These are phyloP conservation scores for Rubus parviflorus DNA, from an alignment of 306 rosid species.

Conservation along the genomic window DNA sequence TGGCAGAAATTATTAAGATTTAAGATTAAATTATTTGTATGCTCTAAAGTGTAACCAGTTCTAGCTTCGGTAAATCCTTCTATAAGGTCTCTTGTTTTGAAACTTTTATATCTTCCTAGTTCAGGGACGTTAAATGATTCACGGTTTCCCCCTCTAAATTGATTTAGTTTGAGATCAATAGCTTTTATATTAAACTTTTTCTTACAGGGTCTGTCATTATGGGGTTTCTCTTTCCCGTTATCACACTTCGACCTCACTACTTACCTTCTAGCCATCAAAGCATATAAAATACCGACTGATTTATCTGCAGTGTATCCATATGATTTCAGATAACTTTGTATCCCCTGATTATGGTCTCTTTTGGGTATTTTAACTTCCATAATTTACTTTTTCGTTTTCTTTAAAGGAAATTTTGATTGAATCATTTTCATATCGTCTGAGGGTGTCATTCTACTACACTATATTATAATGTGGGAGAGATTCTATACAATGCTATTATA, in stretches of 20 bases:
- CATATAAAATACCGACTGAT: neutral
- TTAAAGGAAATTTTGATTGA: too few species aligned
- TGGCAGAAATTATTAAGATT: conserved; percentile 15
- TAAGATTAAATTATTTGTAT: neutral
- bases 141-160: neutral
- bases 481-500: too few species aligned
- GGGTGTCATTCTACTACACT: too few species aligned
- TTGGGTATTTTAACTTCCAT: too few species aligned
- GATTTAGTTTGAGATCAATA: neutral
- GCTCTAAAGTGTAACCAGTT: neutral
- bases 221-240: neutral
- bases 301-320: neutral
- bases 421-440: too few species aligned
- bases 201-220: neutral
- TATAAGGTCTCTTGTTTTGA: neutral
- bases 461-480: too few species aligned
- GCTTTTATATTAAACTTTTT: neutral
- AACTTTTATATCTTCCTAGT: neutral
- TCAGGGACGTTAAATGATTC: neutral
- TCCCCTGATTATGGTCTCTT: too few species aligned
- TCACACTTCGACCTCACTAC: neutral
- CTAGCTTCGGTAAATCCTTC: too few species aligned
- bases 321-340: too few species aligned
- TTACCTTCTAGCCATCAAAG: neutral
- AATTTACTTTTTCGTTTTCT: too few species aligned